These are phyloP conservation scores for Aureobasidium sp. DNA, from an alignment of 2,329 filamentous ascomycete genomes.

Conservation along the genomic window DNA sequence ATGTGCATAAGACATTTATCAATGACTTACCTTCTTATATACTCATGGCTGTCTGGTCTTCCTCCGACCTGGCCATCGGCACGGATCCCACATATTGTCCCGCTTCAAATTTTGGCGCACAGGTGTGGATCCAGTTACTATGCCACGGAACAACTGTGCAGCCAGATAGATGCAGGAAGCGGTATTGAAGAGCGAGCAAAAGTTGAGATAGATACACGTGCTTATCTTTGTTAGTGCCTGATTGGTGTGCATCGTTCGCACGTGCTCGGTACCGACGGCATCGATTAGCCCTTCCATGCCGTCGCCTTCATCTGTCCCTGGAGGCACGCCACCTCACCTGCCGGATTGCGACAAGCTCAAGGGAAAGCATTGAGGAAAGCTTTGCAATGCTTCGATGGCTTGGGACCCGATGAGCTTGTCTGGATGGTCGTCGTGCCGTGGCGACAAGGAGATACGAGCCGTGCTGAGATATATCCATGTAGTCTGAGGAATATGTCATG, in stretches of 20 bases:
- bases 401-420: neutral
- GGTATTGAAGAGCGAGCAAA: neutral
- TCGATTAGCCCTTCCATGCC: neutral
- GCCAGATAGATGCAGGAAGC: neutral
- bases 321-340: neutral
- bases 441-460: neutral
- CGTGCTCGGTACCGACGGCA: slow-evolving; percentile 9
- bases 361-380: neutral
- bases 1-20: no score
- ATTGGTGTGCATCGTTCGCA: neutral
- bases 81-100: neutral
- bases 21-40: slow-evolving; percentile 2
- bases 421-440: neutral
- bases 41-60: neutral
- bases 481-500: neutral
- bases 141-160: neutral
- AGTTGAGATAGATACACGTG: neutral
- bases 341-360: neutral
- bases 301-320: neutral
- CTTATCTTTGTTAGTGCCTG: neutral
- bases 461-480: neutral
- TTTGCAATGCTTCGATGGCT: slow-evolving; percentile 1
- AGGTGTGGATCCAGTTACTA: neutral
- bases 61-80: neutral
- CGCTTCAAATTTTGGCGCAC: neutral